phyloP scores from a whole-genome alignment of 179 eudicot species.

The Silene coronaria region DNA sequence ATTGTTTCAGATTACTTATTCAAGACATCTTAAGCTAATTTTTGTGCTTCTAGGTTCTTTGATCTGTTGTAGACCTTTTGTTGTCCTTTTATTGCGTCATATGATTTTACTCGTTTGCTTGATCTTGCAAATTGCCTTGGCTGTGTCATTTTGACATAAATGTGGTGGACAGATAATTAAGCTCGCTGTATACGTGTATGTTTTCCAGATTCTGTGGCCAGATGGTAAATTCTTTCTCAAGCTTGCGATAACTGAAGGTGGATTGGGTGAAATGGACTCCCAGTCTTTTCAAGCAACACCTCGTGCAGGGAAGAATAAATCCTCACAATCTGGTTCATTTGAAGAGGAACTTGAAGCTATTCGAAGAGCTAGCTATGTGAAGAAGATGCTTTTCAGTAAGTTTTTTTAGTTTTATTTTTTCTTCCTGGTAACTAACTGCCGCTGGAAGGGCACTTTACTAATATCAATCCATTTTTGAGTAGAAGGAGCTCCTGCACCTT shows the following conservation, averaged over 20 bases:
- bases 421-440: not conserved
- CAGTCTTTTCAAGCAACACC: slow-evolving; percentile 43
- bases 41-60: not conserved
- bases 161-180: not conserved
- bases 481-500: slow-evolving; percentile 88
- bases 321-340: slow-evolving; percentile 51
- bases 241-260: slow-evolving; percentile 34
- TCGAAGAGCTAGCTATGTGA: slow-evolving; percentile 81
- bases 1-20: no score
- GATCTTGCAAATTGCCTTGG: slow-evolving; percentile 2
- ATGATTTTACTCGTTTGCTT: not conserved
- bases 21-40: not conserved
- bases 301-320: slow-evolving; percentile 32
- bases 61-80: not conserved
- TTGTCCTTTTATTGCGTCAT: not conserved
- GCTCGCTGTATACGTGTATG: slow-evolving; percentile 7
- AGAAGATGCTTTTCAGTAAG: slow-evolving; percentile 77
- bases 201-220: slow-evolving; percentile 82
- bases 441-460: not conserved
- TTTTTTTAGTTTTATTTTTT: not conserved
- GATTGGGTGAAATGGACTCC: slow-evolving; percentile 39
- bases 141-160: not conserved
- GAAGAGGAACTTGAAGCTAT: slow-evolving; percentile 90
- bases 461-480: not conserved
- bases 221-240: slow-evolving; percentile 75